phyloP scores from a whole-genome alignment of 2,329 filamentous ascomycete species.

The Aspergillus bombycis region DNA sequence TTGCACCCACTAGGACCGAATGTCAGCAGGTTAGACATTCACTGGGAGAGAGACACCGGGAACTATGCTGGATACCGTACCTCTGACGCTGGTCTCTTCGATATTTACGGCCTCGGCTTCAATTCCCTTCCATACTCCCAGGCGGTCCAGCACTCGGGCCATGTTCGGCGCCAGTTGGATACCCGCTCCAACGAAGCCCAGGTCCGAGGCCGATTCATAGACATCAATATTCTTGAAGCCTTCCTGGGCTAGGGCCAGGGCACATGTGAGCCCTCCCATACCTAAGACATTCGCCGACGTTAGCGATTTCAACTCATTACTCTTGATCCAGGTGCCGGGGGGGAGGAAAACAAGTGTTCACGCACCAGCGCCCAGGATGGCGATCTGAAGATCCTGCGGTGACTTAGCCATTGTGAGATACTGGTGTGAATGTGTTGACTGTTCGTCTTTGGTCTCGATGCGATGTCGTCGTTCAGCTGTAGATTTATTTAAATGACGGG shows the following conservation, averaged over 20 bases:
- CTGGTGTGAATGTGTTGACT: not conserved
- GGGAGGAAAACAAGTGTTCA: not conserved
- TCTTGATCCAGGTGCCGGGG: not conserved
- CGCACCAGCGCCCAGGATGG: conserved; percentile 52
- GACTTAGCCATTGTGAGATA: conserved; percentile 27
- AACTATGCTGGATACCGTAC: conserved; percentile 41
- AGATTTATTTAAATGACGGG: not conserved
- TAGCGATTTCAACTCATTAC: not conserved
- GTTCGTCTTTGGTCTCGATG: too few species aligned
- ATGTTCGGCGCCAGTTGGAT: conserved; percentile 86
- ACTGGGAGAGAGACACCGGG: too few species aligned
- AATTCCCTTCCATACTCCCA: conserved; percentile 74
- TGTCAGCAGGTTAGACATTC: not conserved
- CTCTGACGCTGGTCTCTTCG: conserved; percentile 71
- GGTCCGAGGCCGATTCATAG: conserved; percentile 71
- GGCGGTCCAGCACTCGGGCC: conserved; percentile 71
- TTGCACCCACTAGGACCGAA: conserved; percentile 61
- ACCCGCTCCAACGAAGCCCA: conserved; percentile 82
- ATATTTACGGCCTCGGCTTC: conserved; percentile 72
- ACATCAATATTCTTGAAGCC: conserved; percentile 75
- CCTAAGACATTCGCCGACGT: conserved; percentile 35
- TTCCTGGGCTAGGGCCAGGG: conserved; percentile 73
- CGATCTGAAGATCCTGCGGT: conserved; percentile 44
- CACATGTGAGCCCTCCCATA: conserved; percentile 76
- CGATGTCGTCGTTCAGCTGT: not conserved